These are phyloP conservation scores for Citrus cavaleriei DNA, from an alignment of 345 rosid genomes.

Conservation along the genomic window DNA sequence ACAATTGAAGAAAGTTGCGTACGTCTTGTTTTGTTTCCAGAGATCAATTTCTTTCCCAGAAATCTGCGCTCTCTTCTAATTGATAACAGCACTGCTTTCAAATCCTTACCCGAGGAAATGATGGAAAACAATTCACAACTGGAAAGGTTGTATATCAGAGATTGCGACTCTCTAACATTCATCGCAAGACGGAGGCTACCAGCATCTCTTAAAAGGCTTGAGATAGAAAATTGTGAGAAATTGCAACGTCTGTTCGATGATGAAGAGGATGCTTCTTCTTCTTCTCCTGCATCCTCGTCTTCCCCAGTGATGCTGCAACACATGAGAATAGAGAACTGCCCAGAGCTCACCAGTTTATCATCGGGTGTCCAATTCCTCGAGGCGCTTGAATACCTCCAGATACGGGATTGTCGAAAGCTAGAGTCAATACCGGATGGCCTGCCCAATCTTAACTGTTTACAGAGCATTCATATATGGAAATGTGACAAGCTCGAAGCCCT, in stretches of 20 bases:
- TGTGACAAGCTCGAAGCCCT: neutral
- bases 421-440: neutral
- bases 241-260: neutral
- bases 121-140: neutral
- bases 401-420: rapidly evolving
- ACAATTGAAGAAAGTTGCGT: neutral
- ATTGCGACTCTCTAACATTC: neutral
- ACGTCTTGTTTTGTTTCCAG: neutral
- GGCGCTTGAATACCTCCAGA: neutral
- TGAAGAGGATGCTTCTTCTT: neutral
- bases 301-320: neutral
- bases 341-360: neutral
- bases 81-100: rapidly evolving
- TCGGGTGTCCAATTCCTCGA: neutral
- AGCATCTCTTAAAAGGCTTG: neutral
- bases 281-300: neutral
- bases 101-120: neutral
- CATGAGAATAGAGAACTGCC: neutral
- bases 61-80: neutral
- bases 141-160: neutral
- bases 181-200: neutral
- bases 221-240: neutral
- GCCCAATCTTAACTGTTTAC: neutral
- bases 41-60: neutral
- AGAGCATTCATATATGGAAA: rapidly evolving